These are phyloP conservation scores for Puccinia coronata DNA, from an alignment of 1,284 basidiomycete genomes.

Conservation along the genomic window DNA sequence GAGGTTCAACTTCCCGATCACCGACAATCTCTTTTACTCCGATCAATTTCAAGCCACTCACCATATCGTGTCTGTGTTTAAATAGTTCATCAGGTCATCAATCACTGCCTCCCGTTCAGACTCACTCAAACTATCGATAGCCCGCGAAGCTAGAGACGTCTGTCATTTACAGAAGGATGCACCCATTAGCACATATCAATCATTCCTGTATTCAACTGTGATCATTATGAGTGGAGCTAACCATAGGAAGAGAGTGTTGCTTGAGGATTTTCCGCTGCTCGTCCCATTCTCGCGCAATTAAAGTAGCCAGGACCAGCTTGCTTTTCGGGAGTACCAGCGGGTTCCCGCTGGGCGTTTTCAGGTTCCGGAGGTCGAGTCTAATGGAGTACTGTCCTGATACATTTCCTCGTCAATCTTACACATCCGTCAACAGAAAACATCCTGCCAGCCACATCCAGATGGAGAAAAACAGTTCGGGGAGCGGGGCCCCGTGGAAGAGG, in stretches of 20 bases:
- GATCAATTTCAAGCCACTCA: no score
- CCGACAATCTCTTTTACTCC: conserved; percentile 44
- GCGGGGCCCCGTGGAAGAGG: background rate
- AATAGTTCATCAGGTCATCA: conserved; percentile 75
- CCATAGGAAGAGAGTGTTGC: conserved; percentile 44
- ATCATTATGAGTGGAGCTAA: background rate
- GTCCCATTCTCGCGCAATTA: conserved; percentile 42
- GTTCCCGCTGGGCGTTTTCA: conserved; percentile 39
- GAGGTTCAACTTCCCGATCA: background rate
- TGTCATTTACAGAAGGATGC: conserved; percentile 60
- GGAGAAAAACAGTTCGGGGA: no score
- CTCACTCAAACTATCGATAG: conserved; percentile 76
- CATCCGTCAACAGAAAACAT: no score
- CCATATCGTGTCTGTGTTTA: conserved; percentile 96
- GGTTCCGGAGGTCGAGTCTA: conserved; percentile 77
- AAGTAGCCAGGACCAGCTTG: conserved; percentile 34
- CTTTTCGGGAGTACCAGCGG: conserved; percentile 33
- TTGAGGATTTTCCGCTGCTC: conserved; percentile 32
- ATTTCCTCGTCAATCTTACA: conserved; percentile 9
- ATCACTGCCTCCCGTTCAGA: conserved; percentile 69
- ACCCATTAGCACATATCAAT: background rate
- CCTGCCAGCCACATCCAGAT: no score
- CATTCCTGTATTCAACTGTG: no score
- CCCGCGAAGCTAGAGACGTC: conserved; percentile 86
- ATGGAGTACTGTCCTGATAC: conserved; percentile 66